Conservation (phyloP, 371 early-diverging fungal genomes). For the Mucor mucedo region DNA sequence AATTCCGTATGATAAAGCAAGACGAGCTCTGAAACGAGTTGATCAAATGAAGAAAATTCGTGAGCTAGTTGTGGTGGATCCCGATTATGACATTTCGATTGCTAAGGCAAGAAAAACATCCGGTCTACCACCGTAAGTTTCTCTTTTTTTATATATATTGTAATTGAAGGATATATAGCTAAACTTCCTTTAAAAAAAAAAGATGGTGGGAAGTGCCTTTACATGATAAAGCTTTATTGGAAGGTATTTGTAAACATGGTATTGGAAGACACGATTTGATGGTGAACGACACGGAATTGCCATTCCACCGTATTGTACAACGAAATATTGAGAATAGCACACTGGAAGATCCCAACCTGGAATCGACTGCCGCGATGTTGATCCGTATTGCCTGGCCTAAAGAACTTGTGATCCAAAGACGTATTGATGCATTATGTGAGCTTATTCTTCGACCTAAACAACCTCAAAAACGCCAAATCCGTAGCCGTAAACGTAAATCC, state of each 20-base stretch:
- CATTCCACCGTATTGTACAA: constrained; percentile 46
- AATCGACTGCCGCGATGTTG: constrained; percentile 22
- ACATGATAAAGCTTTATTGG: constrained; percentile 71
- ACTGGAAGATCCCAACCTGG: constrained; percentile 6
- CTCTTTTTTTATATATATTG: not conserved
- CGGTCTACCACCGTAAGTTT: constrained; percentile 41
- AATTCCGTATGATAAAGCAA: constrained; percentile 70
- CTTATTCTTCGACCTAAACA: constrained; percentile 57
- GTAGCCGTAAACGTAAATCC: constrained; percentile 21
- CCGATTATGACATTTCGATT: constrained; percentile 48
- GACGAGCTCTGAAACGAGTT: constrained; percentile 69
- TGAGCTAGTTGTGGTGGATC: constrained; percentile 59
- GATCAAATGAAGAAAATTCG: constrained; percentile 70
- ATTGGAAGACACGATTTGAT: constrained; percentile 69
- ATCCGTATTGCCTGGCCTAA: constrained; percentile 58
- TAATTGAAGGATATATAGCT: not conserved
- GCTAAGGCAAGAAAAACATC: constrained; percentile 39
- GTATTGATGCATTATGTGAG: constrained; percentile 58
- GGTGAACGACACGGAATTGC: constrained; percentile 61
- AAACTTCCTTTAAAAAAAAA: not conserved
- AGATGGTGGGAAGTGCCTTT: constrained; percentile 70
- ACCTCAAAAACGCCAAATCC: constrained; percentile 21
- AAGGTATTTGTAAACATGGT: constrained; percentile 72
- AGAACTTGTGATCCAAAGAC: constrained; percentile 58
- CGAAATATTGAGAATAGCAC: constrained; percentile 11